phyloP scores from a whole-genome alignment of 768 basidiomycete species.

The Mycena floridula region DNA sequence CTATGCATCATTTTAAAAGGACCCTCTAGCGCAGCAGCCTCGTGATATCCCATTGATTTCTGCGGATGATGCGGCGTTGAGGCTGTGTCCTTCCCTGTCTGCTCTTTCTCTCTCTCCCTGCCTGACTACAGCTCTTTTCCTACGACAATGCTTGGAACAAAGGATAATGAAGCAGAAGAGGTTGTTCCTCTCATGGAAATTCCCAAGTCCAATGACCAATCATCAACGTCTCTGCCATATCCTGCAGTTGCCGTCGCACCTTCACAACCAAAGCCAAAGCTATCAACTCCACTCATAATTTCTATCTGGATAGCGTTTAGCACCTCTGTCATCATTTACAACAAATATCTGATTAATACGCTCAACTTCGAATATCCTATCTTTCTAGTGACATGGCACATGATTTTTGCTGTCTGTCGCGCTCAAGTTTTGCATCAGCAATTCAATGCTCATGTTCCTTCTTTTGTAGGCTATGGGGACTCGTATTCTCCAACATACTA shows the following conservation, averaged over 20 bases:
- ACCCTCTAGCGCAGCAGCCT: too few relatives aligned
- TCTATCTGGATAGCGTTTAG: conserved; percentile 91
- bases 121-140: too few relatives aligned
- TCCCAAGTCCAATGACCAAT: too few relatives aligned
- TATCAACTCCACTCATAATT: conserved; percentile 68
- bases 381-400: conserved; percentile 87
- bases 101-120: too few relatives aligned
- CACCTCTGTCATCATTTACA: conserved; percentile 92
- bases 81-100: too few relatives aligned
- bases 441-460: background rate
- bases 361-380: conserved; percentile 86
- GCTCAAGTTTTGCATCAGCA: background rate
- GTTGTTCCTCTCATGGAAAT: too few relatives aligned
- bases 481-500: conserved; percentile 77
- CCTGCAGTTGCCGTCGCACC: conserved; percentile 16
- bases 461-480: conserved; percentile 67
- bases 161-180: too few relatives aligned
- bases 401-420: conserved; percentile 49
- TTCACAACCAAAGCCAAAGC: conserved; percentile 30
- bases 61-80: too few relatives aligned
- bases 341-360: conserved; percentile 83
- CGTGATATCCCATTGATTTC: too few relatives aligned
- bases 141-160: too few relatives aligned
- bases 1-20: too few relatives aligned
- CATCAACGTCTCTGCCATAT: conserved; percentile 27